phyloP scores from a whole-genome alignment of 345 rosid species.

The Turnera subulata region DNA sequence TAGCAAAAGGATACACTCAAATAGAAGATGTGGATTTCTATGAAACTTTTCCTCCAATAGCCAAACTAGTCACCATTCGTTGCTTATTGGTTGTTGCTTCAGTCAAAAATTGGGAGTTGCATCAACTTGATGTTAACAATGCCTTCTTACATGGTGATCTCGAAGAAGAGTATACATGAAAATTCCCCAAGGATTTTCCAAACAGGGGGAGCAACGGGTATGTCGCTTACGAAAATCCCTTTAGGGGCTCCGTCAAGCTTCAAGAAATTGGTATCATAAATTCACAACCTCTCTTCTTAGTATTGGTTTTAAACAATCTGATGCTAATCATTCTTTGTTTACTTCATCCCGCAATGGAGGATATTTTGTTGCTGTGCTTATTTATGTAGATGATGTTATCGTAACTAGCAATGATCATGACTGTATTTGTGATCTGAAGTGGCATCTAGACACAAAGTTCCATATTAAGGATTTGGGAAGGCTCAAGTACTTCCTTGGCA shows the following conservation, averaged over 20 bases:
- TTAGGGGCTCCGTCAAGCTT: background rate
- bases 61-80: background rate
- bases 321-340: background rate
- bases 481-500: background rate
- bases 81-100: slow-evolving; percentile 1
- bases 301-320: background rate
- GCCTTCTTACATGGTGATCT: background rate
- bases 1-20: slow-evolving; percentile 9
- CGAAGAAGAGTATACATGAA: background rate
- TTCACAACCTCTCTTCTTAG: background rate
- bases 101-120: background rate
- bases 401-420: background rate
- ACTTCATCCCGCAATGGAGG: background rate
- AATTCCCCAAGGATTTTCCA: background rate
- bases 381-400: background rate
- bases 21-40: slow-evolving; percentile 3
- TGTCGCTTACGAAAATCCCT: background rate
- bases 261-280: background rate
- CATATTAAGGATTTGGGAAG: slow-evolving; percentile 2
- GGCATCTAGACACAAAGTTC: background rate
- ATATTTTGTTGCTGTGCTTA: background rate
- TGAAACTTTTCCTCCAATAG: slow-evolving; percentile 1
- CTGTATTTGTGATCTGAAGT: background rate
- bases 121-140: background rate
- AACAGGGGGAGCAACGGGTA: background rate